Conservation (phyloP, 768 basidiomycete species). For the Hemileccinum rubropunctum region DNA sequence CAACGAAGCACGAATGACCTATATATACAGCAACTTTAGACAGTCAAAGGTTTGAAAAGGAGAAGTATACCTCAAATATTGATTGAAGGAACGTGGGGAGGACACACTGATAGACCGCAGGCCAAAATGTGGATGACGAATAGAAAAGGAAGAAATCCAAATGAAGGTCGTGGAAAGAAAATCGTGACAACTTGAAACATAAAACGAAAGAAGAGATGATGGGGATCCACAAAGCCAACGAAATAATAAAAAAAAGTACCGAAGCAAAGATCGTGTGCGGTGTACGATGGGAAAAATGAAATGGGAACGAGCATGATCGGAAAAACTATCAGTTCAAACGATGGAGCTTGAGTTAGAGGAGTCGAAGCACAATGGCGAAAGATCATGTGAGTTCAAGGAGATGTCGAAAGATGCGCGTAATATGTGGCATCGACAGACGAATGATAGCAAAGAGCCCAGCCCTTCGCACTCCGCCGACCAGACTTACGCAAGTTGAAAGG, state of each 20-base stretch:
- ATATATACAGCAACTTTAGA: background rate
- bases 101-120: background rate
- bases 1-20: conserved; percentile 3
- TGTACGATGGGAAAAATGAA: background rate
- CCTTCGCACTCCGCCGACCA: background rate
- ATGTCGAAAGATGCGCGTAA: conserved; percentile 1
- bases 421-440: conserved; percentile 9
- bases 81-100: conserved; percentile 10
- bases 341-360: conserved; percentile 1
- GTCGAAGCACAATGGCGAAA: background rate
- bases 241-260: background rate
- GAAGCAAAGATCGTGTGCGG: conserved; percentile 5
- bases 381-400: background rate
- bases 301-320: background rate
- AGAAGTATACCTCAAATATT: conserved; percentile 14
- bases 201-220: conserved; percentile 9
- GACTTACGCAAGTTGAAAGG: conserved; percentile 60
- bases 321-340: background rate
- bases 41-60: background rate
- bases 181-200: background rate
- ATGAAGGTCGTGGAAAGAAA: background rate
- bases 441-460: conserved; percentile 2
- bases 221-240: background rate
- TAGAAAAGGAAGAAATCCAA: background rate
- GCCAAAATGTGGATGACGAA: background rate